Percentiles rank a stretch among this genome's conserved stretches.
phyloP scores from a whole-genome alignment of 352 stramenopile genomes.

The Phytophthora rubi region DNA sequence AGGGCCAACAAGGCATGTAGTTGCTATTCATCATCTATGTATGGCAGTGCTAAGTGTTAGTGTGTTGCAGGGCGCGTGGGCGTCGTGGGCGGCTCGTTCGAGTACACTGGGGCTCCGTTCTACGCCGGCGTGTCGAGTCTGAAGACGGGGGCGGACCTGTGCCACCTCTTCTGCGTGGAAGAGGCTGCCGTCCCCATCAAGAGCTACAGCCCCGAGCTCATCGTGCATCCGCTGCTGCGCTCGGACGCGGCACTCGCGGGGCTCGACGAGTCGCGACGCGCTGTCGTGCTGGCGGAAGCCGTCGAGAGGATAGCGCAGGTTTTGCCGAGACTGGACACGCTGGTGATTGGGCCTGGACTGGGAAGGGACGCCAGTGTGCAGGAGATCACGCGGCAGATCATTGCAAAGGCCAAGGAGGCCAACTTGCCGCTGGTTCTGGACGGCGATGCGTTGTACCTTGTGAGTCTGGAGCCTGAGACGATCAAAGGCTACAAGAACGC shows the following conservation, averaged over 20 bases:
- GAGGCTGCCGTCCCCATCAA: slow-evolving; percentile 97
- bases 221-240: slow-evolving; percentile 90
- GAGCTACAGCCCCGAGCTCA: slow-evolving; percentile 97
- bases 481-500: slow-evolving; percentile 72
- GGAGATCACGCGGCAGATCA: slow-evolving; percentile 74
- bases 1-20: slow-evolving; percentile 74
- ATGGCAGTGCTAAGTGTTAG: background rate
- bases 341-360: slow-evolving; percentile 94
- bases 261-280: slow-evolving; percentile 32
- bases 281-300: slow-evolving; percentile 30
- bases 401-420: slow-evolving; percentile 60
- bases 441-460: slow-evolving; percentile 93
- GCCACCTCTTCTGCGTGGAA: slow-evolving; percentile 94
- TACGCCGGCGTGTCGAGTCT: slow-evolving; percentile 95
- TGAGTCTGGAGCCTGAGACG: slow-evolving; percentile 76
- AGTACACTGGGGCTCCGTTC: slow-evolving; percentile 98
- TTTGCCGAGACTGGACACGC: slow-evolving; percentile 69
- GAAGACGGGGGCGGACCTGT: slow-evolving; percentile 95
- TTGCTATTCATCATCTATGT: background rate
- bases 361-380: slow-evolving; percentile 92
- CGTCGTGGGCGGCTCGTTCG: slow-evolving; percentile 95
- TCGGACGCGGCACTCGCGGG: slow-evolving; percentile 46
- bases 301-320: slow-evolving; percentile 63
- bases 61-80: slow-evolving; percentile 79
- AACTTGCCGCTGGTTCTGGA: slow-evolving; percentile 94